Evolutionary conservation across 23 red algal genomes (phyloP).

Genomic region (Agarophyton chilense): DNA sequence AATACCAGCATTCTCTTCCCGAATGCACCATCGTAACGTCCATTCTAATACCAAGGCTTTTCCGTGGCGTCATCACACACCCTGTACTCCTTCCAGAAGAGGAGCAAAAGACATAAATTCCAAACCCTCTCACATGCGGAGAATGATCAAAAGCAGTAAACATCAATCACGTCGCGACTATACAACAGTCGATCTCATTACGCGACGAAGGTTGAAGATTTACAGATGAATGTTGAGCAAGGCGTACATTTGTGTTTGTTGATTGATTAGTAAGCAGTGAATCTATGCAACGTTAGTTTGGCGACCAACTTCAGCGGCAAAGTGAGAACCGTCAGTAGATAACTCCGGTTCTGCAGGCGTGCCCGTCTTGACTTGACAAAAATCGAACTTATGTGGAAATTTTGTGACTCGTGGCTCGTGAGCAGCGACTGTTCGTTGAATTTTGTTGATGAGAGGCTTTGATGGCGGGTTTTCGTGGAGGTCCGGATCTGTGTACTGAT

Average conservation of each 20-base stretch:
- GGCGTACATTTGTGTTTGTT: neutral
- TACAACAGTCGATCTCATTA: neutral
- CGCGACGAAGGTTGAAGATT: neutral
- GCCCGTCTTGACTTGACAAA: constrained; percentile 10
- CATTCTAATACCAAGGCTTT: neutral
- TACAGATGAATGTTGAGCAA: neutral
- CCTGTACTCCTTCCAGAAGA: neutral
- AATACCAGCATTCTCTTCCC: neutral
- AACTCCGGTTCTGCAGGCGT: constrained; percentile 58
- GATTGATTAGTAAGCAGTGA: neutral
- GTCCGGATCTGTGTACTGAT: constrained; percentile 78
- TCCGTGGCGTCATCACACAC: neutral
- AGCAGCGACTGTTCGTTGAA: constrained; percentile 79
- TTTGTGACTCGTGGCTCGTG: constrained; percentile 90
- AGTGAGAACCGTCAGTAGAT: constrained; percentile 52
- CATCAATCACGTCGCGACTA: neutral
- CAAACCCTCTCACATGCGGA: neutral
- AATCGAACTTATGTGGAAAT: constrained; percentile 96
- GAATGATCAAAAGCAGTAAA: neutral
- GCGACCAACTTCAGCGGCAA: constrained; percentile 16
- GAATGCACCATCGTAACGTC: neutral
- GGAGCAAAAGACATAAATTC: neutral
- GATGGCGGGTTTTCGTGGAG: constrained; percentile 65
- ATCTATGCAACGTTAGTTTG: constrained; percentile 46
- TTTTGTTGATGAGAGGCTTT: constrained; percentile 55